A percentile compares a stretch with the other conserved stretches of the same genome.
Evolutionary conservation across 805 yeast genomes (phyloP).

Genomic region (Metschnikowia colocasiae): DNA sequence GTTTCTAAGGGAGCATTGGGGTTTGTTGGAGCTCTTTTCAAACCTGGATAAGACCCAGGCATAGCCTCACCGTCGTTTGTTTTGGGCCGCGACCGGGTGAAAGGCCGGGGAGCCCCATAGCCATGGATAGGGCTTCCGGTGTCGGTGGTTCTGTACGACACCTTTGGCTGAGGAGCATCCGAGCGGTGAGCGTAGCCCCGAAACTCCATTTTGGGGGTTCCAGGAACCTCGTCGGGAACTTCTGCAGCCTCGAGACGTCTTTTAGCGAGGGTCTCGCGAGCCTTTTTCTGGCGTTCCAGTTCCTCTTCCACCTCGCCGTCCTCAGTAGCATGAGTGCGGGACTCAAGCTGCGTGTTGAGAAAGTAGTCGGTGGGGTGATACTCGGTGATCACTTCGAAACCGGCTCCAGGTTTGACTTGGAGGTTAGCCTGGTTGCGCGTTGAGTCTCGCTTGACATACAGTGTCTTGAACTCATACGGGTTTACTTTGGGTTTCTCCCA

Average conservation of each 20-base stretch:
- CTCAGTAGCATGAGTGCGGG: background rate
- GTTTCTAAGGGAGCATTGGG: background rate
- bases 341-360: background rate
- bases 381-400: background rate
- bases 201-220: background rate
- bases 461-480: background rate
- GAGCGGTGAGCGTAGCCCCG: background rate
- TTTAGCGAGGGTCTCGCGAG: background rate
- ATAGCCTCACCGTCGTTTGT: background rate
- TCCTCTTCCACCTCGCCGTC: background rate
- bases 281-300: background rate
- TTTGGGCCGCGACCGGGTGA: background rate
- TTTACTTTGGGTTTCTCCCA: background rate
- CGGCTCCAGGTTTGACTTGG: background rate
- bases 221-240: background rate
- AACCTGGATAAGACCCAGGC: background rate
- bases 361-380: background rate
- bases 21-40: too few relatives aligned
- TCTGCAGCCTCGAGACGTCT: background rate
- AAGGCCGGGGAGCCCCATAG: background rate
- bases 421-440: background rate
- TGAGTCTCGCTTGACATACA: slow-evolving; percentile 2
- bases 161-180: background rate
- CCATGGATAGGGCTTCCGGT: slow-evolving; percentile 2
- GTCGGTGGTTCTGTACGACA: background rate